Conservation (phyloP, 179 eudicot species). For the Silene noctiflora region DNA sequence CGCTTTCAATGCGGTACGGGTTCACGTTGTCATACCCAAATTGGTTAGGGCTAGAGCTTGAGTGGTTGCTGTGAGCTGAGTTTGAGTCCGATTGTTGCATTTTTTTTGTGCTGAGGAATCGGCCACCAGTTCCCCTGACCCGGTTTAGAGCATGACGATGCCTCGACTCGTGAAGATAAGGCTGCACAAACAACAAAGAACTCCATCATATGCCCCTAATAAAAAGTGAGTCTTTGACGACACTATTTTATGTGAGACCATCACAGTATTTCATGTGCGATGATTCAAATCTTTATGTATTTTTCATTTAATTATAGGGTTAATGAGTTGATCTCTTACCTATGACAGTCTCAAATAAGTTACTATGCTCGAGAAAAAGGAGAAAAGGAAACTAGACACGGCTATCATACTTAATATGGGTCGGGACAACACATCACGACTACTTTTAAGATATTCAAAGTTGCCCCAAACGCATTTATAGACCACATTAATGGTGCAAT, state of each 20-base stretch:
- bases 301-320: too few species aligned
- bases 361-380: too few species aligned
- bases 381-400: too few species aligned
- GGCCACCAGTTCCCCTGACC: slow-evolving; percentile 87
- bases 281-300: too few species aligned
- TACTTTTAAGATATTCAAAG: too few species aligned
- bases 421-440: too few species aligned
- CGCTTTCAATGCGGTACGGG: slow-evolving; percentile 21
- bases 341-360: too few species aligned
- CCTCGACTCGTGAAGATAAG: slow-evolving; percentile 94
- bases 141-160: slow-evolving; percentile 80
- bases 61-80: slow-evolving; percentile 17
- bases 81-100: slow-evolving; percentile 30
- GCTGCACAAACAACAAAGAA: slow-evolving; percentile 43
- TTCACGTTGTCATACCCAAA: slow-evolving; percentile 21
- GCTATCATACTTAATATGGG: too few species aligned
- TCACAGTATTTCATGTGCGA: too few species aligned
- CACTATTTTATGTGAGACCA: neutral
- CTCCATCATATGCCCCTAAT: neutral
- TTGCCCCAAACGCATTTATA: too few species aligned
- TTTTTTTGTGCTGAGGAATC: slow-evolving; percentile 70
- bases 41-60: slow-evolving; percentile 6
- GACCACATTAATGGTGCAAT: neutral
- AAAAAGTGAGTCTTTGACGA: neutral
- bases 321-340: too few species aligned